Conservation (phyloP, 148 eudicot genomes). For the Persicaria maculosa region DNA sequence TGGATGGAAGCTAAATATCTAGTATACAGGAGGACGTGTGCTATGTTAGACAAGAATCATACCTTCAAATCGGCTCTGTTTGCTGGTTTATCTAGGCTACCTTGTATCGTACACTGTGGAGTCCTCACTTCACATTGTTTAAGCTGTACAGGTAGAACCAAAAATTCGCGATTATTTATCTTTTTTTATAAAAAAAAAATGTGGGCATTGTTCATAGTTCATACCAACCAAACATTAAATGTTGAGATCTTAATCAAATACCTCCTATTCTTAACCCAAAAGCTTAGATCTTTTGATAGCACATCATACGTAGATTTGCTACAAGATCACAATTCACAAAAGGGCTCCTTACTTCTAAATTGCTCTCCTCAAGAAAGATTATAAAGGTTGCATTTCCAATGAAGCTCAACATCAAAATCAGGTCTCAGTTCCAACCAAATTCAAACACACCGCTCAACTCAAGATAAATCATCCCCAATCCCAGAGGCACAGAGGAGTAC, state of each 20-base stretch:
- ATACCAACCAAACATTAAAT: neutral
- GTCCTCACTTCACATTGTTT: conserved; percentile 71
- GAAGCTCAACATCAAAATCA: neutral
- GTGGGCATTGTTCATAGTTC: neutral
- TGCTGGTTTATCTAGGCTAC: conserved; percentile 63
- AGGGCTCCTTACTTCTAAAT: no score
- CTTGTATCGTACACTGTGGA: conserved; percentile 93
- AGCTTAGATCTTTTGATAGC: no score
- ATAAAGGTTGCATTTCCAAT: neutral
- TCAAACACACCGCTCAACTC: neutral
- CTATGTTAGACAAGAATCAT: neutral
- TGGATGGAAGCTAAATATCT: neutral
- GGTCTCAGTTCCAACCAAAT: neutral
- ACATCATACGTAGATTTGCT: no score
- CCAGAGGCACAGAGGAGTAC: no score
- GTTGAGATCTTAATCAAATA: no score
- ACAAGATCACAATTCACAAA: no score
- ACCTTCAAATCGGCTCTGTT: conserved; percentile 53
- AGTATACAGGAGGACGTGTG: neutral
- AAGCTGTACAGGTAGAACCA: conserved; percentile 35
- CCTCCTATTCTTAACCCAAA: no score
- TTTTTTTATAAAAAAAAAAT: neutral
- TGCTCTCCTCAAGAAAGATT: no score
- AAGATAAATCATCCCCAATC: no score
- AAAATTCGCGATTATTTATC: neutral